Base-by-base conservation (phyloP, 2,329 filamentous ascomycete genomes). In the Rachicladosporium sp. region DNA sequence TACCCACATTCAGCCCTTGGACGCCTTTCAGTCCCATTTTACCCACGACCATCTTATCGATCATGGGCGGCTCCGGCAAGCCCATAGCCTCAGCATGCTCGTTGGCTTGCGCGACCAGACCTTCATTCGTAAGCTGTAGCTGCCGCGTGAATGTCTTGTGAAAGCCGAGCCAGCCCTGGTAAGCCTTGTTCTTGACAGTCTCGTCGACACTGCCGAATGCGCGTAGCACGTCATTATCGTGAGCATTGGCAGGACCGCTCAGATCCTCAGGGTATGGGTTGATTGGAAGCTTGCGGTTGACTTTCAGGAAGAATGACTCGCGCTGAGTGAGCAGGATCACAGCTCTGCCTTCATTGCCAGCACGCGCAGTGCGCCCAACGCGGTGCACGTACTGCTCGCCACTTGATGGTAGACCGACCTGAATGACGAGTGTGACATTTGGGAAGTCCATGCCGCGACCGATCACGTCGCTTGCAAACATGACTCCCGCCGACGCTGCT, bases 401-500 rank as follows among this genome's bases (percentile, higher is more conserved):
- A 35, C 62, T 66, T 2, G 64, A 64, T 0, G 71, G 70, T 4
- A 73, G 52, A 29, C 70, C 31, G 82, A 93, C 59, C 82, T 93
- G 42, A 81, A 82, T 11, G 77, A 83, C 34, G 76, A 95, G 78
- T 58, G 95, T 88, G 58, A 96, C 96, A 64, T 95, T 95, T 55
- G 96, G 77, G 32, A 98, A 96, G 62, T 98, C 91, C 54, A 96
- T 93, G 40, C 89, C 89, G 51, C 89, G 77, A n/a, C 87, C 88
- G 11, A 96, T 82, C 12, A 91, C 88, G 54, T 93, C 70, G 49
- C 66, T 68, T 13, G 70, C 70, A 40, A 74, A 68, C 46, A 73
- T 55, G 38, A 74, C 65, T 19, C 69, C 70, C 10, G 61, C 58
- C 1, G 59, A 51, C 11, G 65, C 55, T 41, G 65, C 56, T 43